Evolutionary conservation across 1,284 basidiomycete species (phyloP).

Genomic region (Pterula multifida): DNA sequence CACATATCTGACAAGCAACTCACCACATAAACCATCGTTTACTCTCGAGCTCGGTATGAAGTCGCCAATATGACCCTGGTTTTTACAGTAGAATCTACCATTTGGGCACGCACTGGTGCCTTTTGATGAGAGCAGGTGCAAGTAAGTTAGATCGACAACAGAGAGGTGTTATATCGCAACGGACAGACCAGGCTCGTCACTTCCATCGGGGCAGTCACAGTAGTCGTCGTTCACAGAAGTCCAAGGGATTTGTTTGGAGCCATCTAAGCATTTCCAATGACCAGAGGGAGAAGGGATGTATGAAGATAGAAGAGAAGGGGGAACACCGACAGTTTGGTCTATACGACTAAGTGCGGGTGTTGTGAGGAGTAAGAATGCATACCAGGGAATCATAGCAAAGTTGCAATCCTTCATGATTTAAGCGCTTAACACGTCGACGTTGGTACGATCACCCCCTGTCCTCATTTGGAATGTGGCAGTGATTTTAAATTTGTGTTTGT

Average conservation of each 20-base stretch:
- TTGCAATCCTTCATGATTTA: slow-evolving; percentile 1
- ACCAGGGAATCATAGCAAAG: slow-evolving; percentile 32
- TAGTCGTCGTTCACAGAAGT: slow-evolving; percentile 86
- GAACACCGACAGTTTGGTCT: slow-evolving; percentile 38
- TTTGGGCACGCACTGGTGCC: slow-evolving; percentile 83
- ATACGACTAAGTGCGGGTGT: slow-evolving; percentile 24
- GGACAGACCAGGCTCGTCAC: slow-evolving; percentile 75
- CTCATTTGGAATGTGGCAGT: not conserved
- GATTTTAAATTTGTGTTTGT: not conserved
- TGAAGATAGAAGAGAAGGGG: slow-evolving; percentile 30
- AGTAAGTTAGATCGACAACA: slow-evolving; percentile 4
- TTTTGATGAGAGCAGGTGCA: slow-evolving; percentile 17
- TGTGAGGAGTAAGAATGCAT: slow-evolving; percentile 24
- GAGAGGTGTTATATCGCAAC: not conserved
- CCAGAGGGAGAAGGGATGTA: slow-evolving; percentile 35
- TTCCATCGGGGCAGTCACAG: slow-evolving; percentile 89
- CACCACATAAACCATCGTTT: slow-evolving; percentile 92
- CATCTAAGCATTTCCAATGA: slow-evolving; percentile 64
- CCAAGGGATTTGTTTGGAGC: slow-evolving; percentile 62
- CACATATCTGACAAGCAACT: slow-evolving; percentile 15
- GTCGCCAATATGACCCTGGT: slow-evolving; percentile 80
- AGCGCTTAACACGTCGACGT: not conserved
- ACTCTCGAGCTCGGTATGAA: slow-evolving; percentile 75
- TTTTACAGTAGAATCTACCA: slow-evolving; percentile 76
- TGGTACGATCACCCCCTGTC: not conserved